Percentiles rank a stretch among this genome's conserved stretches.
phyloP scores from a whole-genome alignment of 345 rosid species.

The Rhodamnia argentea region DNA sequence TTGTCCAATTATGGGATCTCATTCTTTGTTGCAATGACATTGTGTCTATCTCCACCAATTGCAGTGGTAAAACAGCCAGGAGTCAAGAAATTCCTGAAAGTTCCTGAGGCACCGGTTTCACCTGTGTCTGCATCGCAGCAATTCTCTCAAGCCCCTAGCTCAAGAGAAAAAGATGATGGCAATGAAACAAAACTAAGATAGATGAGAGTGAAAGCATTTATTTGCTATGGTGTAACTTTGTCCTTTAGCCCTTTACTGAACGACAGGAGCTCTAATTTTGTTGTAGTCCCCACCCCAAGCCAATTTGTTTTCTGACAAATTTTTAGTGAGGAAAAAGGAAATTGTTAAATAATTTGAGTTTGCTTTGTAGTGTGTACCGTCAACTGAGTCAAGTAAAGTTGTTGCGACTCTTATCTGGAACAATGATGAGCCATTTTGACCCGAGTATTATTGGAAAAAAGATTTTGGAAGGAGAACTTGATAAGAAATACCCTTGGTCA shows the following conservation, averaged over 20 bases:
- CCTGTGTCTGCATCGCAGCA: conserved; percentile 7
- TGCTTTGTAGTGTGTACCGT: neutral
- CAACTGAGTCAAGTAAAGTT: neutral
- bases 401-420: neutral
- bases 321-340: neutral
- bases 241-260: neutral
- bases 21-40: neutral
- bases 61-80: conserved; percentile 28
- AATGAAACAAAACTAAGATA: conserved; percentile 13
- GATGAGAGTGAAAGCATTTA: neutral
- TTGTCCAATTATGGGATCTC: neutral
- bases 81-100: conserved; percentile 26
- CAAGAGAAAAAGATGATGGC: conserved; percentile 26
- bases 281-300: neutral
- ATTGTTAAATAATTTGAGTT: neutral
- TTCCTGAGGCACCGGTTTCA: conserved; percentile 16
- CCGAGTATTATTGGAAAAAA: neutral
- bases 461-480: neutral
- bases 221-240: neutral
- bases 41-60: neutral
- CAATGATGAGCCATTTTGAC: neutral
- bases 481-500: neutral
- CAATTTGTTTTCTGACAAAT: neutral
- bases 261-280: neutral
- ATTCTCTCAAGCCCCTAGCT: neutral